Conservation (phyloP, 2,329 filamentous ascomycete genomes). For the Aspergillus thermomutatus region DNA sequence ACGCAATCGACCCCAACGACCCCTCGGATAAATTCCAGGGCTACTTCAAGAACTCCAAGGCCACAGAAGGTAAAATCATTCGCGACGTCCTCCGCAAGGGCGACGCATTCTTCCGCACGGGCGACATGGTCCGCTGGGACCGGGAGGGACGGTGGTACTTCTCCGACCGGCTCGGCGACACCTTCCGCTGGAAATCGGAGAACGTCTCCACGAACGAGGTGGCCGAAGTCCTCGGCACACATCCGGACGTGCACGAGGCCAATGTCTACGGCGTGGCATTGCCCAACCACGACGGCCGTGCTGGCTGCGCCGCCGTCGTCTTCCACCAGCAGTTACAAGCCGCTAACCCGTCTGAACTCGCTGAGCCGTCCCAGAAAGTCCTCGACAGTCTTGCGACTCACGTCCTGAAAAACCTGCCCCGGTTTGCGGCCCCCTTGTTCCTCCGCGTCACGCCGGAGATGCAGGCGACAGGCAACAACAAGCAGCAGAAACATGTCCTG, state of each 20-base stretch:
- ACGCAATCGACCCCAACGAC: slow-evolving; percentile 63
- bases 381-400: slow-evolving; percentile 62
- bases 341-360: slow-evolving; percentile 15
- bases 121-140: slow-evolving; percentile 75
- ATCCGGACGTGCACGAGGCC: slow-evolving; percentile 67
- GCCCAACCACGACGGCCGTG: slow-evolving; percentile 77
- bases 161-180: slow-evolving; percentile 61
- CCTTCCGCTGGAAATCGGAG: slow-evolving; percentile 65
- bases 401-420: slow-evolving; percentile 58
- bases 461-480: slow-evolving; percentile 77
- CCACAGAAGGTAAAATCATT: slow-evolving; percentile 70
- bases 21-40: slow-evolving; percentile 69
- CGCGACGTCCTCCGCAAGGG: slow-evolving; percentile 69
- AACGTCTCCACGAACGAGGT: slow-evolving; percentile 83
- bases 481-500: slow-evolving; percentile 77
- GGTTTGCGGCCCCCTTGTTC: slow-evolving; percentile 75
- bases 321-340: slow-evolving; percentile 43
- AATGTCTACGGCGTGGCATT: slow-evolving; percentile 83
- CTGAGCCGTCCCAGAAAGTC: slow-evolving; percentile 36
- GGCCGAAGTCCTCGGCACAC: slow-evolving; percentile 66
- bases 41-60: slow-evolving; percentile 71
- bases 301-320: slow-evolving; percentile 74
- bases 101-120: slow-evolving; percentile 79
- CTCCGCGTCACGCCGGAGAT: slow-evolving; percentile 62
- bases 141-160: slow-evolving; percentile 72